Base-by-base conservation (phyloP, 208 protist species). In the Crithidia acanthocephali region DNA sequence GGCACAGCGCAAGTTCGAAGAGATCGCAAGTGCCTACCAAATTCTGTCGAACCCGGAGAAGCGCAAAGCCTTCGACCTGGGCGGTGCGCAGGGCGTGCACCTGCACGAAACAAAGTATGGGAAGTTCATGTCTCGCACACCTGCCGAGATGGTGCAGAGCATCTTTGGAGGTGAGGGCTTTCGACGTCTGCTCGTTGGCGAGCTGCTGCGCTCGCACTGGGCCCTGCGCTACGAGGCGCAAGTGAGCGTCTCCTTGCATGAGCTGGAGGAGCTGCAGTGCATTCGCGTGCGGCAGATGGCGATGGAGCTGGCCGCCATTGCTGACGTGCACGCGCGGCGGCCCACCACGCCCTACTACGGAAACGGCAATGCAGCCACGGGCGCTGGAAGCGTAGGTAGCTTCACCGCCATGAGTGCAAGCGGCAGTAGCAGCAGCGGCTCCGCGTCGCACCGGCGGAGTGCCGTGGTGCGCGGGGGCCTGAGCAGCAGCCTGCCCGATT, bases 11-110 rank as follows among this genome's bases (percentile, higher is more conserved):
- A 91, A 85, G 75, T 96, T 96, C 74, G 86, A 87, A 28, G 72
- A 70, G 23, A 91, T 96, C 51, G 81, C 85, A 22, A 78, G 59
- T 51, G 91, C 91, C 10, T 96, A 96, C 57, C 88, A 94, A 61
- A 80, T 96, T 37, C 76, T 96, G n/a, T 94, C 88, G 6, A 96
- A 96, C 65, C 79, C 87, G 18, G 91, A 96, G 72, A 92, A 91
- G 67, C 87, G 87, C 18, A 76, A 79, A 45, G 88, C 91, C 20
- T 96, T 87, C 68, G 88, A 96, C 63, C 20, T 83, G 40, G 91
- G 83, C 37, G 91, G 91, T 23, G 75, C 68, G 4, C 80, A 83
- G 30, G 91, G 83, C 15, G 72, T 96, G 9, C 67, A 76, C 11
- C 44, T 91, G 53, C 81, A 93, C 61, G 88, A 93, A 64, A 87